Evolutionary conservation across 352 stramenopile genomes (phyloP), one percentile per base, ranked within the genome.

Genomic region (Pythium inflatum): DNA sequence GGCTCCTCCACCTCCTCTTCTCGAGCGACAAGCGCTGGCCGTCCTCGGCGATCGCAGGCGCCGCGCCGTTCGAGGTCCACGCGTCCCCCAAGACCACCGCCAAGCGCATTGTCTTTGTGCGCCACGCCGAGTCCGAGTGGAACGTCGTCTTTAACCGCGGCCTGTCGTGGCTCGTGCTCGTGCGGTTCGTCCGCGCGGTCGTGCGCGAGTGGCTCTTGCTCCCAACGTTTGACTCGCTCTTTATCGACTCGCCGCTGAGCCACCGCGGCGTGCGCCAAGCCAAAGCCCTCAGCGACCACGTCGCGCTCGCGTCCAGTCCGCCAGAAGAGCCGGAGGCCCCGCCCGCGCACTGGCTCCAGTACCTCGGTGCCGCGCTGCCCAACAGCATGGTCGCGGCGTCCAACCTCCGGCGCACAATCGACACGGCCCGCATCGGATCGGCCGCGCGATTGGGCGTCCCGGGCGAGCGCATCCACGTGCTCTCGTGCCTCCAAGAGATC

Each of bases 101-200:
- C 33, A 93, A 92, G 74, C 87, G 81, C 46, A 75, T 97, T 31
- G 50, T 97, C 9, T 96, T 96, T 66, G 77, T 96, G 25, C 83
- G 89, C n/a, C 89, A 97, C 49, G 87, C 83, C 33, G 89, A 97
- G 75, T 95, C 87, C 46, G 83, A 93, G 68, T 96, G 89, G 89
- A 97, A 97, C 69, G 80, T 90, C 54, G 74, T 95, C 38, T 97
- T 97, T 60, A 97, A 97, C 63, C 90, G 90, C 45, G 85, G 87
- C 36, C 28, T 88, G 3, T 80, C 78, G 62, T 75, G 78, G 46
- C 69, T 72, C 12, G 76, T 74, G n/a, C 45, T 86, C 8, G 59
- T 81, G 53, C 73, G 66, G 48, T 74, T 96, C 34, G 36, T 89
- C 5, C 83, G 77, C 27, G 78, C 88, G 0, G 64, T 93, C 7